phyloP scores from a whole-genome alignment of 2,329 filamentous ascomycete species.

The Pseudocercospora musae region DNA sequence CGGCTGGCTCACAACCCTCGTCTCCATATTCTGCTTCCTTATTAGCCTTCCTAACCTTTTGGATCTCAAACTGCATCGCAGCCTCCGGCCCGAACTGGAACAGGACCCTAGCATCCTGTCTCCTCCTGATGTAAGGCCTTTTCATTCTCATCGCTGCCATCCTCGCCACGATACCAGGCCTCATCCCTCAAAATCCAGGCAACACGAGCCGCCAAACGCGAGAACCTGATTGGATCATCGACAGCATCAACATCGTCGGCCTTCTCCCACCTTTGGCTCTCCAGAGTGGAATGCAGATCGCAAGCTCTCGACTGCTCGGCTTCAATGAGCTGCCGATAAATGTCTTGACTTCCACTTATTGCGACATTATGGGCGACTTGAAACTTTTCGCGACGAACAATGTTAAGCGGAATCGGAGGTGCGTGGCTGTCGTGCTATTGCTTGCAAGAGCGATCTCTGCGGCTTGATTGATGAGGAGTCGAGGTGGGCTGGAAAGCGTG shows the following conservation, averaged over 20 bases:
- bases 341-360: constrained; percentile 55
- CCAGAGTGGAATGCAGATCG: constrained; percentile 55
- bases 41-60: constrained; percentile 44
- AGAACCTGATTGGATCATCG: constrained; percentile 29
- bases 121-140: constrained; percentile 53
- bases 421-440: constrained; percentile 46
- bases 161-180: constrained; percentile 46
- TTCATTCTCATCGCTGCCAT: constrained; percentile 54
- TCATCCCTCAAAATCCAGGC: constrained; percentile 46
- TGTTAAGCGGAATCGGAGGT: constrained; percentile 50
- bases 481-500: constrained; percentile 41
- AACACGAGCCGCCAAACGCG: constrained; percentile 22
- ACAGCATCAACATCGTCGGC: constrained; percentile 45
- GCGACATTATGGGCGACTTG: constrained; percentile 53
- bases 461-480: constrained; percentile 49
- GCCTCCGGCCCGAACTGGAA: constrained; percentile 36
- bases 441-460: constrained; percentile 49
- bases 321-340: constrained; percentile 55
- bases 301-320: constrained; percentile 48
- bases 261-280: constrained; percentile 50
- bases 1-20: constrained; percentile 53
- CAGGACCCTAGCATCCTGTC: constrained; percentile 41
- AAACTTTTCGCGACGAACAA: constrained; percentile 49
- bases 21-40: constrained; percentile 55
- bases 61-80: constrained; percentile 40